Conservation (phyloP, 1,139 yeast genomes). For the Kodamaea plutei region DNA sequence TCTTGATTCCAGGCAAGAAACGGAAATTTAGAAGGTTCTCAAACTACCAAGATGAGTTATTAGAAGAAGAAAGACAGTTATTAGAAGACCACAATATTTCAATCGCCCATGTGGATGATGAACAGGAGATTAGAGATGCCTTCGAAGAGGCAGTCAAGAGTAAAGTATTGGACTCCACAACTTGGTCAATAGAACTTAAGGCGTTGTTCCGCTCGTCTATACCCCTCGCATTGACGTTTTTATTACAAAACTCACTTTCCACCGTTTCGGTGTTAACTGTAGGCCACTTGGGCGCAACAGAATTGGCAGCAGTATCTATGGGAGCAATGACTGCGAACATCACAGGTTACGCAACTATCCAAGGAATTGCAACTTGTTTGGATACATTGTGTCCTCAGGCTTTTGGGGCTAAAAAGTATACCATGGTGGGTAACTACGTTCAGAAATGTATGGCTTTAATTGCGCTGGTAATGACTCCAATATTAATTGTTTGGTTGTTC, state of each 20-base stretch:
- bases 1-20: constrained; percentile 8
- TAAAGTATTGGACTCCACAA: constrained; percentile 25
- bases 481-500: constrained; percentile 48
- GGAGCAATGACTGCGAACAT: constrained; percentile 64
- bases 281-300: constrained; percentile 56
- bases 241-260: constrained; percentile 52
- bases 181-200: constrained; percentile 34
- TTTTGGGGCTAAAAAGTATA: constrained; percentile 52
- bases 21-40: constrained; percentile 10
- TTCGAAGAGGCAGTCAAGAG: constrained; percentile 36
- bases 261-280: constrained; percentile 57
- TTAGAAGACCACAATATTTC: constrained; percentile 29
- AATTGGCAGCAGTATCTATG: constrained; percentile 57
- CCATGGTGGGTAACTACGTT: constrained; percentile 49
- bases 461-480: constrained; percentile 43
- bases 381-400: constrained; percentile 80
- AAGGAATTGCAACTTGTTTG: constrained; percentile 69
- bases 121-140: constrained; percentile 25
- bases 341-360: constrained; percentile 55
- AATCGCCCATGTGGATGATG: constrained; percentile 22
- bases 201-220: constrained; percentile 41
- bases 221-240: constrained; percentile 51
- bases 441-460: constrained; percentile 55
- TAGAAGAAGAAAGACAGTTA: constrained; percentile 36
- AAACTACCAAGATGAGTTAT: constrained; percentile 18